Percentiles rank a stretch among this genome's conserved stretches.
Conservation (phyloP, 805 yeast genomes). For the Cyberlindnera bimundalis region DNA sequence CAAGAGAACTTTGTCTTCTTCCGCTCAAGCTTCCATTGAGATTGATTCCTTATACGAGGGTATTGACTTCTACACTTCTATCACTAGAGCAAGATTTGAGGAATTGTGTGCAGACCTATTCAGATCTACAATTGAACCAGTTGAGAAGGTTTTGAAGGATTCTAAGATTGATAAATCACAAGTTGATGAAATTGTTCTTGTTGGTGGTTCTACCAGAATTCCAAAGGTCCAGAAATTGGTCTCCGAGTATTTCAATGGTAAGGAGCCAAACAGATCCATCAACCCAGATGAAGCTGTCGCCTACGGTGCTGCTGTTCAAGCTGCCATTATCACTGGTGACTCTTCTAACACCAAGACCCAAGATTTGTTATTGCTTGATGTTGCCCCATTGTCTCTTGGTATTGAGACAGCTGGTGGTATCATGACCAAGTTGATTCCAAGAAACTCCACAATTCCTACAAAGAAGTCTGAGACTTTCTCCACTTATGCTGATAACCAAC, state of each 20-base stretch:
- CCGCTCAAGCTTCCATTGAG: slow-evolving; percentile 95
- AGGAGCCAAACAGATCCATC: slow-evolving; percentile 96
- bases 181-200: slow-evolving; percentile 92
- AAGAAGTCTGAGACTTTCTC: slow-evolving; percentile 98
- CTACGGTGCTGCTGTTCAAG: slow-evolving; percentile 86
- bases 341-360: slow-evolving; percentile 83
- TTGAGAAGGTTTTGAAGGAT: slow-evolving; percentile 92
- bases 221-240: slow-evolving; percentile 97
- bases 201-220: slow-evolving; percentile 99
- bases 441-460: slow-evolving; percentile 98
- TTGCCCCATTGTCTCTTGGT: slow-evolving; percentile 97
- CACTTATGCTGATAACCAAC: slow-evolving; percentile 98
- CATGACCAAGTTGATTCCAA: slow-evolving; percentile 97
- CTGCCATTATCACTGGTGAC: slow-evolving; percentile 82
- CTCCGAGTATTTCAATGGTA: slow-evolving; percentile 97
- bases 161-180: slow-evolving; percentile 89
- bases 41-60: slow-evolving; percentile 96
- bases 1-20: slow-evolving; percentile 96
- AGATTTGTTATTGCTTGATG: slow-evolving; percentile 94
- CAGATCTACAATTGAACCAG: slow-evolving; percentile 94
- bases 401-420: slow-evolving; percentile 99
- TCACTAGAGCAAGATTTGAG: slow-evolving; percentile 98
- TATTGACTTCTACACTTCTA: slow-evolving; percentile 94
- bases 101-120: slow-evolving; percentile 94
- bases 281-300: slow-evolving; percentile 95